Percentiles rank a stretch among this genome's conserved stretches.
These are phyloP conservation scores for Gentiana straminea DNA, from an alignment of 257 asterid species.

Conservation along the genomic window DNA sequence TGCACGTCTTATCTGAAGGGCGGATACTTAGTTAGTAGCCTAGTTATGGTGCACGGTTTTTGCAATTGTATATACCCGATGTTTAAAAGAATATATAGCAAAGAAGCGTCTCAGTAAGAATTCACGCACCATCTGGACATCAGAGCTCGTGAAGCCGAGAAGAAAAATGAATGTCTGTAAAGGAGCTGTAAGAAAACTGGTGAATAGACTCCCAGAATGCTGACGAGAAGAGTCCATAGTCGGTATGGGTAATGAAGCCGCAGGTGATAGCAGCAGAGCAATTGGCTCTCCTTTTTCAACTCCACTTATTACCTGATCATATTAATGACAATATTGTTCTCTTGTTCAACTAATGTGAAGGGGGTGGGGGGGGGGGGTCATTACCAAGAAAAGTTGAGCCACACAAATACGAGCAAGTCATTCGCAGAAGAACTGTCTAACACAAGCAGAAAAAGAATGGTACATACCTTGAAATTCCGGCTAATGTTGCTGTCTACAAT, in stretches of 20 bases:
- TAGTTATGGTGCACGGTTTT: no score
- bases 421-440: background rate
- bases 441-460: slow-evolving; percentile 4
- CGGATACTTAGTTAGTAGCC: no score
- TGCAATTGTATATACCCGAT: no score
- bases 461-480: slow-evolving; percentile 68
- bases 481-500: slow-evolving; percentile 82
- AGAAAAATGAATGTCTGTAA: slow-evolving; percentile 71
- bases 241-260: slow-evolving; percentile 52
- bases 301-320: slow-evolving; percentile 62
- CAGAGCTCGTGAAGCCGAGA: slow-evolving; percentile 67
- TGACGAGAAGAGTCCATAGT: slow-evolving; percentile 56
- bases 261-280: slow-evolving; percentile 82
- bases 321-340: background rate
- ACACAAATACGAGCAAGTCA: no score
- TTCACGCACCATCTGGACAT: slow-evolving; percentile 51
- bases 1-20: no score
- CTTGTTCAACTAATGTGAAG: no score
- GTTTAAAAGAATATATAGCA: no score
- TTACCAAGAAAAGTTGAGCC: no score
- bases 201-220: slow-evolving; percentile 69
- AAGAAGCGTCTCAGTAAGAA: no score
- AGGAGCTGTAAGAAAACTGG: slow-evolving; percentile 84
- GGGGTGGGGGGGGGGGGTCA: no score
- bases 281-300: slow-evolving; percentile 87